Evolutionary conservation across 2,329 filamentous ascomycete species (phyloP), one percentile per base, ranked within the genome.

Genomic region (Verticillium albo-atrum): DNA sequence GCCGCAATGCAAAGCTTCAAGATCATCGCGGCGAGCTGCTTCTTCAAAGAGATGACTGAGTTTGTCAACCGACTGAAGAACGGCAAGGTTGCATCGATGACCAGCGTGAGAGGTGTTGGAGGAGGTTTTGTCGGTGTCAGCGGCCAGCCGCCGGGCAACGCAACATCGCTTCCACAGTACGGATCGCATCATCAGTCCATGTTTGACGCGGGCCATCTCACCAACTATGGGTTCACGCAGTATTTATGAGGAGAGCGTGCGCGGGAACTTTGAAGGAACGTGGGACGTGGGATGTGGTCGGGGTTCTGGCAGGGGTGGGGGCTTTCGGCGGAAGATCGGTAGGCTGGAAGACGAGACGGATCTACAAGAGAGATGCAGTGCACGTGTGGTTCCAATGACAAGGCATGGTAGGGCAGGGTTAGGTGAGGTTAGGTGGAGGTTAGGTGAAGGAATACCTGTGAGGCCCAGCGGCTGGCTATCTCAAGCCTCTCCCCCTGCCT

Each of bases 1-100:
- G 34, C 37, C 26, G 20, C 7, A 3, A 15, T 76, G 9, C 54
- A 71, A 52, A 76, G 75, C 53, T 77, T 77, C 61, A 68, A 69
- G 27, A 68, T 76, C 1, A 68, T 77, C 52, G 73, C 75, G 2
- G 74, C 73, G 14, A 67, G 71, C 30, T 75, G 72, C 58, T 64
- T 77, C 28, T 58, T 73, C 3, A 69, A 65, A 51, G 70, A 73
- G 59, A 52, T 73, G 3, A 62, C 65, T 23, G 58, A 58, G 25
- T 58, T 62, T 6, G 57, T 50, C 1, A 63, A 62, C 25, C 55
- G 55, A 4, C 23, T 59, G 20, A 57, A 34, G 15, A 55, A 28
- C 14, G 58, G 58, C 5, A 42, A 42, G 6, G 35, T 42, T 42
- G 35, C 35, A n/a, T 42, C 35, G 17, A 35, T 14, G 9, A 17